phyloP scores from a whole-genome alignment of 306 rosid species.

The Cicer bijugum region DNA sequence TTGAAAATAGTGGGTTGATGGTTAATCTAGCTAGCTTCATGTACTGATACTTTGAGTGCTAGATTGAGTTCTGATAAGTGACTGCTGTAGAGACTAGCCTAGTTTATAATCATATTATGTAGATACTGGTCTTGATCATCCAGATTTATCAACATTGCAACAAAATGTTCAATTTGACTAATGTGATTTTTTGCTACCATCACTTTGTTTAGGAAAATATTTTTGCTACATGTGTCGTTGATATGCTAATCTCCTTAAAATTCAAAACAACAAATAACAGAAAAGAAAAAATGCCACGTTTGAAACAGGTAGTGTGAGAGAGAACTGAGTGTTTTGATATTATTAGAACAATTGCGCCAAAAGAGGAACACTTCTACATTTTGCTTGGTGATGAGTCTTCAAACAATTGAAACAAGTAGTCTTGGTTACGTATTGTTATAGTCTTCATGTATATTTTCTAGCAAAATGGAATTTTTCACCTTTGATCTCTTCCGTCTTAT shows the following conservation, averaged over 20 bases:
- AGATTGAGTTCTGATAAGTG: constrained; percentile 31
- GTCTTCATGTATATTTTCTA: neutral
- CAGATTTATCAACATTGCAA: neutral
- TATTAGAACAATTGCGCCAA: neutral
- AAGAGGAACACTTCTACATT: neutral
- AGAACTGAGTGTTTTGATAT: neutral
- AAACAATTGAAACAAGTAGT: neutral
- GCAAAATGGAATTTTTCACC: neutral
- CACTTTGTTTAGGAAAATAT: constrained; percentile 1
- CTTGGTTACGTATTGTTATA: neutral
- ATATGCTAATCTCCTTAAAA: neutral
- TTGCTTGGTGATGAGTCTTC: neutral
- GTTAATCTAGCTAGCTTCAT: constrained; percentile 25
- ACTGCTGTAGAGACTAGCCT: constrained; percentile 41
- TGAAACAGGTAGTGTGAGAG: neutral
- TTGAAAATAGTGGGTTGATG: constrained; percentile 16
- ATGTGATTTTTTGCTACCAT: neutral
- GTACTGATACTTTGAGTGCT: constrained; percentile 16
- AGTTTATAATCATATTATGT: constrained; percentile 33
- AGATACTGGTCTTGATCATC: constrained; percentile 37
- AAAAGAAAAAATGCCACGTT: neutral
- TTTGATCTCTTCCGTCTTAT: neutral
- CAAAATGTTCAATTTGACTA: neutral
- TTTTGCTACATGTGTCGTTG: neutral
- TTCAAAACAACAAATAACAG: neutral